Base-by-base conservation (phyloP, 768 basidiomycete genomes). In the Chalciporus sphaerocephalus region DNA sequence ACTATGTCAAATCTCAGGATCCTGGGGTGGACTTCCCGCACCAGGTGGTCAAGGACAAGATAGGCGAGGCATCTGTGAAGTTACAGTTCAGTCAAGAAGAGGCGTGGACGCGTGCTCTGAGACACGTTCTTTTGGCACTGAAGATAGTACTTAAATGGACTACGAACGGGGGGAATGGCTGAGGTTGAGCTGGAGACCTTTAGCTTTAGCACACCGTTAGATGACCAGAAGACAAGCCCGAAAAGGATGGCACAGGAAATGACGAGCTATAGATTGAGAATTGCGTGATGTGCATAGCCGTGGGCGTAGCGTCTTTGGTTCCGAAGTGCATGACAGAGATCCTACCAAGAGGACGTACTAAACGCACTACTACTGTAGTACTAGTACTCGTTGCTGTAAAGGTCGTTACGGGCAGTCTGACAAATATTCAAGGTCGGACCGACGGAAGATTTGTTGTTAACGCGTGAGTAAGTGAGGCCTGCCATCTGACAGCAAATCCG, bases 41-140 rank as follows among this genome's bases (percentile, higher is more conserved):
- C 64, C 85, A 86, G 59, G 83, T 98, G 43, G 72, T 75, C 33
- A 97, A 91, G 67, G 96, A 99, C 67, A 91, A 86, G 69, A 99
- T 99, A 44, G 94, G 93, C 6, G 93, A 95, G 44, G 87, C 90
- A 15, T 93, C 91, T 1, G 87, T 98, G 52, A 93, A 94, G 66
- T 71, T 94, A 4, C 92, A 94, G 59, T 95, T 96, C 65, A 88
- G 87, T 54, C 90, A 92, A 56, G 95, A 99, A 61, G 95, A 99
- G 59, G 75, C 82, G 0, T 99, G 95, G 95, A 97, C 95, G 18
- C 81, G 91, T 48, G 91, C 93, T 4, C 70, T 98, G 57, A 78
- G 92, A 24, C 93, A 96, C 57, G 90, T 98, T 47, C 73, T 96
- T 46, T 75, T 93, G 17, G 91, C 89, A 16, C 74, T 94, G 32